Evolutionary conservation across 2,329 filamentous ascomycete species (phyloP).

Genomic region (Hypocrella siamensis): DNA sequence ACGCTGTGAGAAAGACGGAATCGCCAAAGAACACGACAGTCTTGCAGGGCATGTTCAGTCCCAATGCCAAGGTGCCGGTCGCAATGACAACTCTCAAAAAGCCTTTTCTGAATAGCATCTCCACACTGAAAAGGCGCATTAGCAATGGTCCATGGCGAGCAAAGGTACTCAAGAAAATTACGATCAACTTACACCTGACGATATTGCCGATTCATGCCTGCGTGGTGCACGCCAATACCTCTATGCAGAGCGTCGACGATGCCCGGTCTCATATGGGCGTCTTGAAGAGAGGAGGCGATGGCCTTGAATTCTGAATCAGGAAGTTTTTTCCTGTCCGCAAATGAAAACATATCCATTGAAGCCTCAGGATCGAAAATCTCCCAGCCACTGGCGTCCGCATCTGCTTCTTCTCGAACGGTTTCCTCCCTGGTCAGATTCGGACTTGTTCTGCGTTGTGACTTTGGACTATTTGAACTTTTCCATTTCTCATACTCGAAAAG

Average conservation of each 20-base stretch:
- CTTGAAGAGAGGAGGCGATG: constrained; percentile 33
- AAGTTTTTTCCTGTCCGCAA: constrained; percentile 47
- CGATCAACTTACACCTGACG: constrained; percentile 48
- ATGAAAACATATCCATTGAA: constrained; percentile 47
- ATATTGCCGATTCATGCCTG: constrained; percentile 66
- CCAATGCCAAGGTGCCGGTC: constrained; percentile 60
- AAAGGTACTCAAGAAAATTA: no score
- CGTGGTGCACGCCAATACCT: constrained; percentile 64
- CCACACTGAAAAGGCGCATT: constrained; percentile 27
- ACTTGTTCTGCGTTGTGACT: no score
- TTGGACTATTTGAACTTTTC: no score
- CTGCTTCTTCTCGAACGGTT: constrained; percentile 37
- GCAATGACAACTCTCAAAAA: constrained; percentile 57
- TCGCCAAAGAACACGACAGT: constrained; percentile 66
- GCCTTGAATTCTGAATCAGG: constrained; percentile 40
- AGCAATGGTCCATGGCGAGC: background rate
- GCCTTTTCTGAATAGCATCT: constrained; percentile 59
- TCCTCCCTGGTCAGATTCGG: constrained; percentile 34
- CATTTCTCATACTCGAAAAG: no score
- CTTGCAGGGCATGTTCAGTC: constrained; percentile 75
- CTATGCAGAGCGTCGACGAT: constrained; percentile 46
- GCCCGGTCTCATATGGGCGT: constrained; percentile 25
- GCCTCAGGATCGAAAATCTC: constrained; percentile 51
- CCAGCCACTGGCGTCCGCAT: constrained; percentile 35
- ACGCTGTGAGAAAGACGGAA: constrained; percentile 54